Evolutionary conservation across 2,329 filamentous ascomycete genomes (phyloP), one percentile per base, ranked within the genome.

Genomic region (Aspergillus phoenicis): DNA sequence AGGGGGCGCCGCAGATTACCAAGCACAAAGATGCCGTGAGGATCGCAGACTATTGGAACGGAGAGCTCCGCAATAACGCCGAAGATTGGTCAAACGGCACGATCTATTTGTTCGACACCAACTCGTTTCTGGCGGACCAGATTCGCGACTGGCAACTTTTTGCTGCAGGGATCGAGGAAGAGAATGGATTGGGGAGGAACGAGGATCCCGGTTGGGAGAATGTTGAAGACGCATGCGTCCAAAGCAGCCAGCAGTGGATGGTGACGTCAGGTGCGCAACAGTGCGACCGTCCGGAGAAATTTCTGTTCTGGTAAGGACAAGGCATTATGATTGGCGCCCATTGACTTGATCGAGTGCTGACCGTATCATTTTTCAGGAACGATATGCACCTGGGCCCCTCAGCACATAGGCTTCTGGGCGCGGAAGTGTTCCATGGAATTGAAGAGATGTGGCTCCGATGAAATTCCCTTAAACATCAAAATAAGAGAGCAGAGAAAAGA

Each of bases 101-200:
- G 38, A 68, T 78, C 33, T 78, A 75, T 62, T 58, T 78, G 43
- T 77, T 78, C 55, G 73, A 79, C 59, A 77, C 72, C n/a, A 76
- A 78, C 58, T 67, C 71, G 7, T 78, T 77, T 58, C 58, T 78
- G 52, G 59, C 73, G 33, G 73, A 78, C 67, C 73, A 77, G 43
- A 72, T 79, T 57, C 74, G 76, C 28, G 73, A 75, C 33, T 70
- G 72, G 65, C 75, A 79, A 58, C 70, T 77, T 39, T 75, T 69
- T 62, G 66, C 69, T 22, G 71, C 67, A 1, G 76, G 75, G 1
- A 69, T 78, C 39, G 70, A 70, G 53, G 71, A 77, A 48, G 66
- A 68, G n/a, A 70, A 70, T 57, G 75, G 74, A 13, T 64, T 76
- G 45, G 75, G 72, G 17, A 70, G 71, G 63, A 73, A 73, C 39